These are phyloP conservation scores for Fomitopsis schrenkii DNA, from an alignment of 1,284 basidiomycete species.

Conservation along the genomic window DNA sequence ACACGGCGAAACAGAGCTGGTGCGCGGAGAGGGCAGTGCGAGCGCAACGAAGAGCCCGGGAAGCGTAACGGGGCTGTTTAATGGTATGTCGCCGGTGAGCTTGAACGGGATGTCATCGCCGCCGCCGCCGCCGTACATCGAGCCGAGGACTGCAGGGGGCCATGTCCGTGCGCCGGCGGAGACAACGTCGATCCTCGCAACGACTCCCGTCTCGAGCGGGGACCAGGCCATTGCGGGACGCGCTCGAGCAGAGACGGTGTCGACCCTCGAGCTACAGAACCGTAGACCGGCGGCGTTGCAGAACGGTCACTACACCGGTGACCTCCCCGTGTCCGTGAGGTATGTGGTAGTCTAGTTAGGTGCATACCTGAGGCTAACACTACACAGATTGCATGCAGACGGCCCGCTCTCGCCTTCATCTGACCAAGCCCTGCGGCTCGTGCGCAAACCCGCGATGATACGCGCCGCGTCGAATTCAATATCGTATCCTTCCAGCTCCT, in stretches of 20 bases:
- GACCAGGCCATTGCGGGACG: slow-evolving; percentile 23
- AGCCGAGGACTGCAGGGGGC: slow-evolving; percentile 11
- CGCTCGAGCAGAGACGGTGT: slow-evolving; percentile 21
- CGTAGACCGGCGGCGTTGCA: slow-evolving; percentile 23
- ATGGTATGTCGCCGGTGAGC: slow-evolving; percentile 12
- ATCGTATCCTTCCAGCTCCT: slow-evolving; percentile 33
- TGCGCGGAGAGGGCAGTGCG: slow-evolving; percentile 25
- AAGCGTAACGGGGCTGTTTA: slow-evolving; percentile 7
- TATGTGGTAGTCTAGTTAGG: slow-evolving; percentile 5
- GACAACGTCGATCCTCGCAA: slow-evolving; percentile 19
- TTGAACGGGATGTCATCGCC: slow-evolving; percentile 17
- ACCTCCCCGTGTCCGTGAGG: slow-evolving; percentile 20
- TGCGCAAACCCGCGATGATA: slow-evolving; percentile 33
- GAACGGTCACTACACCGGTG: slow-evolving; percentile 13
- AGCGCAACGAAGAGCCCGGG: background rate
- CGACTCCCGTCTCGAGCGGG: slow-evolving; percentile 18
- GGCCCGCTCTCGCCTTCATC: slow-evolving; percentile 13
- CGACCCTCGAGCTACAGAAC: slow-evolving; percentile 14
- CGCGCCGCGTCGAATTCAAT: slow-evolving; percentile 37
- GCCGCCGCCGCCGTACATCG: slow-evolving; percentile 8
- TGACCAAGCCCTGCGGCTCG: slow-evolving; percentile 29
- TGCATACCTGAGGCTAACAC: background rate
- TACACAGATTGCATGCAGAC: slow-evolving; percentile 13
- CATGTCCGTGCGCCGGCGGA: slow-evolving; percentile 25
- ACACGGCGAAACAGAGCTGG: slow-evolving; percentile 49